Conservation (phyloP, 176 grass and related monocot genomes). For the Tillandsia fasciculata region DNA sequence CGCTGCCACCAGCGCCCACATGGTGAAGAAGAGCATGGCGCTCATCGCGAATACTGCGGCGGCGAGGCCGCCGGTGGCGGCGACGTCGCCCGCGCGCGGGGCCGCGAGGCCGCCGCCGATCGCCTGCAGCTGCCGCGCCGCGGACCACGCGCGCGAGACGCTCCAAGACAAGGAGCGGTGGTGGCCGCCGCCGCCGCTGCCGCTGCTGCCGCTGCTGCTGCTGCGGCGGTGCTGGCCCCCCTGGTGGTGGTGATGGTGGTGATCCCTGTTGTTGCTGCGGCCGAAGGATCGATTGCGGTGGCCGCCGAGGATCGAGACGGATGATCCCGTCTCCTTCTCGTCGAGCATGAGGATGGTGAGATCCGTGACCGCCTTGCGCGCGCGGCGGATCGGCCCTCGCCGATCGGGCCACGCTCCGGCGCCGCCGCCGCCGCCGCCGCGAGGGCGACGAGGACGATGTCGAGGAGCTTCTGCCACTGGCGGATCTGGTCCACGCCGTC, state of each 20-base stretch:
- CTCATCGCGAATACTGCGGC: constrained; percentile 55
- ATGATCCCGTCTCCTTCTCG: constrained; percentile 46
- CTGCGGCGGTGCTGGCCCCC: constrained; percentile 51
- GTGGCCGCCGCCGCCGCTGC: constrained; percentile 38
- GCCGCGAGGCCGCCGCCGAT: constrained; percentile 49
- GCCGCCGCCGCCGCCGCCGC: neutral
- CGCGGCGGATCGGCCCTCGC: constrained; percentile 75
- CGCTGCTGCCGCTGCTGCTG: constrained; percentile 45
- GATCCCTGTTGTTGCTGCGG: neutral
- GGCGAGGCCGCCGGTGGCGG: constrained; percentile 48
- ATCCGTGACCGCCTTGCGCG: constrained; percentile 81
- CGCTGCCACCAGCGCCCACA: constrained; percentile 57
- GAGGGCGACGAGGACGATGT: constrained; percentile 51
- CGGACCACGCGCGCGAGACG: constrained; percentile 87
- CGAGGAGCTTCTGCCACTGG: constrained; percentile 60
- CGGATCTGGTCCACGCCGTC: constrained; percentile 75
- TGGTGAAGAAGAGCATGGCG: constrained; percentile 46
- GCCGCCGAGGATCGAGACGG: constrained; percentile 6
- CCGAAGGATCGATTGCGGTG: constrained; percentile 83
- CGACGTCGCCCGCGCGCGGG: constrained; percentile 40
- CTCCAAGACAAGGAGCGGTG: constrained; percentile 80
- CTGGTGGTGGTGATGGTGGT: neutral
- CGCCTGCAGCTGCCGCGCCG: constrained; percentile 81
- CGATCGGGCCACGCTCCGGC: constrained; percentile 3
- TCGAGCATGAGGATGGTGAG: constrained; percentile 94